Evolutionary conservation across 2,329 filamentous ascomycete species (phyloP).

Genomic region (Epicoccum nigrum): DNA sequence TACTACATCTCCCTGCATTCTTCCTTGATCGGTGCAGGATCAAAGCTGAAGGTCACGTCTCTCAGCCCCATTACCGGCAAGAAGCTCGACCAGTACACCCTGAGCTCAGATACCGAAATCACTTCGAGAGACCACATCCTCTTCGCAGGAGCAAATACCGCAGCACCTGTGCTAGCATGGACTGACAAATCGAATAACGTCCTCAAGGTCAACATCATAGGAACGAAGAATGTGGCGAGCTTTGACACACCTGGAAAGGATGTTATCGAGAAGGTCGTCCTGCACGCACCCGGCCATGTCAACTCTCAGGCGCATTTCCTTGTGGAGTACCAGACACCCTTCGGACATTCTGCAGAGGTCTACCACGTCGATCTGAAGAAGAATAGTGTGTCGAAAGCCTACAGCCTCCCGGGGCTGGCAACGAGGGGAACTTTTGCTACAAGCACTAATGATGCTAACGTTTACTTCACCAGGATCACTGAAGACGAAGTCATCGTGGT

Average conservation of each 20-base stretch:
- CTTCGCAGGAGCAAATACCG: slow-evolving; percentile 77
- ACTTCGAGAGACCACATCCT: slow-evolving; percentile 68
- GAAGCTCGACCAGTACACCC: slow-evolving; percentile 71
- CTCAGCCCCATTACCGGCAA: slow-evolving; percentile 76
- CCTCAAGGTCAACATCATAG: slow-evolving; percentile 74
- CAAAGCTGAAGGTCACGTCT: slow-evolving; percentile 76
- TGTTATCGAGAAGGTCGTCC: slow-evolving; percentile 58
- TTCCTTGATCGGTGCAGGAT: slow-evolving; percentile 64
- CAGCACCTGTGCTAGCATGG: slow-evolving; percentile 77
- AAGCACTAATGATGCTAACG: slow-evolving; percentile 77
- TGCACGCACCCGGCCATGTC: slow-evolving; percentile 76
- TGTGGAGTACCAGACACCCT: slow-evolving; percentile 75
- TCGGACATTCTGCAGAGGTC: slow-evolving; percentile 80
- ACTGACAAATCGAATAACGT: slow-evolving; percentile 66
- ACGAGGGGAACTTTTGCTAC: slow-evolving; percentile 78
- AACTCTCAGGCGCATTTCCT: slow-evolving; percentile 82
- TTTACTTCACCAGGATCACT: slow-evolving; percentile 87
- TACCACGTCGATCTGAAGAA: slow-evolving; percentile 80
- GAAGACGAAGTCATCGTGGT: slow-evolving; percentile 74
- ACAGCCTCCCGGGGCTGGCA: slow-evolving; percentile 74
- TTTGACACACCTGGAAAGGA: slow-evolving; percentile 52
- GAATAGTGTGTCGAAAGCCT: slow-evolving; percentile 74
- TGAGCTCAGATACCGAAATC: slow-evolving; percentile 78
- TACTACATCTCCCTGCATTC: slow-evolving; percentile 78
- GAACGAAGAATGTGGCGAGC: slow-evolving; percentile 52